Percentiles rank a stretch among this genome's conserved stretches.
These are phyloP conservation scores for Phytophthora agathidicida DNA, from an alignment of 352 stramenopile genomes.

Conservation along the genomic window DNA sequence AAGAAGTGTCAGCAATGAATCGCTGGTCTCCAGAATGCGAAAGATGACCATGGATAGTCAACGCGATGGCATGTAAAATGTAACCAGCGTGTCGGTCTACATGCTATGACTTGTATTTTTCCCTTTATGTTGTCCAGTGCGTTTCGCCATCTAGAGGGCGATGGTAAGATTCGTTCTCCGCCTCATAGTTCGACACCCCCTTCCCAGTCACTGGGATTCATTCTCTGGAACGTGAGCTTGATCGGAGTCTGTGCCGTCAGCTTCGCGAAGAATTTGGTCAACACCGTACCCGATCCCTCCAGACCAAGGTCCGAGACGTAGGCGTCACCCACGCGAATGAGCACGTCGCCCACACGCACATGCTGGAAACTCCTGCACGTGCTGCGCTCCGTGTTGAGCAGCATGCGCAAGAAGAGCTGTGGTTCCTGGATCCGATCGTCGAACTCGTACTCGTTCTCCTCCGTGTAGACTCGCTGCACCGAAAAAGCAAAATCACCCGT, in stretches of 20 bases:
- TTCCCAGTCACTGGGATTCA: constrained; percentile 67
- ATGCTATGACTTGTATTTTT: constrained; percentile 14
- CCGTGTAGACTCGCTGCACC: constrained; percentile 70
- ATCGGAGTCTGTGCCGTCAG: constrained; percentile 60
- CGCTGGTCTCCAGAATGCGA: constrained; percentile 33
- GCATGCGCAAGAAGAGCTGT: constrained; percentile 71
- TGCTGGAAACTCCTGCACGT: constrained; percentile 70
- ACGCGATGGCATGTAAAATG: constrained; percentile 3
- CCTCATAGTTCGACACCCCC: constrained; percentile 70
- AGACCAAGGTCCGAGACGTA: constrained; percentile 72
- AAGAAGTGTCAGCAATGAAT: constrained; percentile 24
- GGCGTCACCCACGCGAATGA: constrained; percentile 63
- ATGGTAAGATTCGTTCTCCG: not conserved
- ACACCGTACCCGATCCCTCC: constrained; percentile 52
- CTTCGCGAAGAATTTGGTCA: constrained; percentile 77
- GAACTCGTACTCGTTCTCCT: constrained; percentile 49
- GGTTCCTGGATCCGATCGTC: constrained; percentile 41
- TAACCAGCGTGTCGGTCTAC: too few relatives aligned
- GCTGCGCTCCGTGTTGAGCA: constrained; percentile 75
- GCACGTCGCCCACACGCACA: constrained; percentile 65
- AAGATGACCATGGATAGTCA: constrained; percentile 34
- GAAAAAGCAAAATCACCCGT: constrained; percentile 77
- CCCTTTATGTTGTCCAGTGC: constrained; percentile 2
- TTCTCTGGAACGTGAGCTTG: constrained; percentile 72
- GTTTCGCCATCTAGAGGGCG: constrained; percentile 1